A percentile compares a stretch with the other conserved stretches of the same genome.
Conservation (phyloP, 73 alveolate species). For the Strombidium stylifer region DNA sequence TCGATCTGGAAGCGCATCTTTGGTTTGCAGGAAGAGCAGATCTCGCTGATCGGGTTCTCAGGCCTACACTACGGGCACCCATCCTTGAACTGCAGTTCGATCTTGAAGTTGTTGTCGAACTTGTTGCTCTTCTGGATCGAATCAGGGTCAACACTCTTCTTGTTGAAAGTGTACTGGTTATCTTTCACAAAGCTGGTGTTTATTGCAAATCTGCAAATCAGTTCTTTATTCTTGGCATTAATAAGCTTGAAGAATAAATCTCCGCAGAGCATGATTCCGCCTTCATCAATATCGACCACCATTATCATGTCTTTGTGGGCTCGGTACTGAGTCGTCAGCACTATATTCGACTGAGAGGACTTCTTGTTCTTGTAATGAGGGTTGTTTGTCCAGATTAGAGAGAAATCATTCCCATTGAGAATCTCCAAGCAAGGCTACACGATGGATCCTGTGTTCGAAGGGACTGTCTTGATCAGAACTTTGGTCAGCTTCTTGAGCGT, state of each 20-base stretch:
- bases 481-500: constrained; percentile 21
- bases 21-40: constrained; percentile 13
- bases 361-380: constrained; percentile 13
- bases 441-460: constrained; percentile 41
- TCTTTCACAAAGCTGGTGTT: constrained; percentile 61
- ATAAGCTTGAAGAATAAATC: constrained; percentile 19
- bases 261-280: constrained; percentile 15
- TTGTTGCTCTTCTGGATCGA: constrained; percentile 40
- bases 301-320: constrained; percentile 16
- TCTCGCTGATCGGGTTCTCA: neutral
- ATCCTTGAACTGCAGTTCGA: constrained; percentile 31
- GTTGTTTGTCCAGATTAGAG: constrained; percentile 32
- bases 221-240: constrained; percentile 21
- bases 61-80: constrained; percentile 20
- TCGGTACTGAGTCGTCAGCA: constrained; percentile 20
- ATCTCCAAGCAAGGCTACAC: constrained; percentile 64
- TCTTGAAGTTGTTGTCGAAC: constrained; percentile 24
- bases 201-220: constrained; percentile 61
- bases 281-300: constrained; percentile 6
- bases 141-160: constrained; percentile 58
- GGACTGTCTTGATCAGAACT: constrained; percentile 45
- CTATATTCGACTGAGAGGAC: neutral
- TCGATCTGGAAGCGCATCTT: constrained; percentile 18
- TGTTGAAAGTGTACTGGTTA: constrained; percentile 37
- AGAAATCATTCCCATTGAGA: constrained; percentile 50